Conservation (phyloP, 495 filamentous ascomycete species). For the Mytilinidion resinicola region DNA sequence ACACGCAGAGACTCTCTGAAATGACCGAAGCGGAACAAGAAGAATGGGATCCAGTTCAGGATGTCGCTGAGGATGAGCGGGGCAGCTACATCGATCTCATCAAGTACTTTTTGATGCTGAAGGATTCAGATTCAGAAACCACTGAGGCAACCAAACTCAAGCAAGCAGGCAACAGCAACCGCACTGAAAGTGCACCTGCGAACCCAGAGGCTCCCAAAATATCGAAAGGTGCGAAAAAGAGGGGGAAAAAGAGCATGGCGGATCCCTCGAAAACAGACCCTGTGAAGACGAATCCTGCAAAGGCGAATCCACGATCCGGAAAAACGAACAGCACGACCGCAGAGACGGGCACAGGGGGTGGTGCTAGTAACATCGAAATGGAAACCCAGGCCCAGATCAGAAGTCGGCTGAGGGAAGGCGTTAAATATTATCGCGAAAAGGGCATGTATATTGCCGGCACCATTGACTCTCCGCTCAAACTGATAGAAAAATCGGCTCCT, state of each 20-base stretch:
- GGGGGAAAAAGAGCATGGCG: slow-evolving; percentile 37
- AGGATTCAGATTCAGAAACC: slow-evolving; percentile 8
- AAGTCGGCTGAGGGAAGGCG: slow-evolving; percentile 32
- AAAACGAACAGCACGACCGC: no score
- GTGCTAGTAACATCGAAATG: neutral
- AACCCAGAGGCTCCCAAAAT: slow-evolving; percentile 10
- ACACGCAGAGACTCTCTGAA: slow-evolving; percentile 38
- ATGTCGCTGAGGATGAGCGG: slow-evolving; percentile 44
- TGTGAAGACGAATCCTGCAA: neutral
- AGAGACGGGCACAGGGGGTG: neutral
- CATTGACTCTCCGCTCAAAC: slow-evolving; percentile 35
- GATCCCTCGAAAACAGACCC: neutral
- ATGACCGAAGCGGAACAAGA: slow-evolving; percentile 31
- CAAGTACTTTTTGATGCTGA: slow-evolving; percentile 44
- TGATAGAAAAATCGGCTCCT: slow-evolving; percentile 30
- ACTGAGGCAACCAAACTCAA: slow-evolving; percentile 7
- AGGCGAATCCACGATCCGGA: neutral
- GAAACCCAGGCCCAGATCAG: slow-evolving; percentile 1
- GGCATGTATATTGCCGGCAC: slow-evolving; percentile 39
- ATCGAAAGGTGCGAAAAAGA: slow-evolving; percentile 33
- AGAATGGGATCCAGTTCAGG: slow-evolving; percentile 50
- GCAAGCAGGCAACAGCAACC: slow-evolving; percentile 2
- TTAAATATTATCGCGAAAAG: slow-evolving; percentile 35
- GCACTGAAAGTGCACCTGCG: slow-evolving; percentile 1
- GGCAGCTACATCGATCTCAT: slow-evolving; percentile 40